Base-by-base conservation (phyloP, 805 yeast genomes). In the Geotrichum ghanense region DNA sequence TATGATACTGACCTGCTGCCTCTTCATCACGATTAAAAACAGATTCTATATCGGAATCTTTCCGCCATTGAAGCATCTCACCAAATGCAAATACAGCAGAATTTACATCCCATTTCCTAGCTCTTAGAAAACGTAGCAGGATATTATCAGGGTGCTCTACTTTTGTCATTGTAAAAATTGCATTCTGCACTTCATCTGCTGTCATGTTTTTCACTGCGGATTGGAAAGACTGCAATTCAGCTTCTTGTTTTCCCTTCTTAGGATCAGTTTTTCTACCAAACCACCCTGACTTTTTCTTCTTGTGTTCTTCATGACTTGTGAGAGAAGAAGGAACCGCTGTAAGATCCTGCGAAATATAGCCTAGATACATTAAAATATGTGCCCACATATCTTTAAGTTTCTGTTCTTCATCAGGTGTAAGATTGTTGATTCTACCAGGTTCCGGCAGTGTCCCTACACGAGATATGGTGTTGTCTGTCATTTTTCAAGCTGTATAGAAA, bases 121-220 rank as follows among this genome's bases (percentile, higher is more conserved):
- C 96, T 54, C 95, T 73, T 22, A 85, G 65, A 56, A 82, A 89
- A 56, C 95, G 74, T 57, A 89, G 70, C 26, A 86, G 44, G 53
- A 81, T 64, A 56, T 83, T 81, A 63, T 92, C 98, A 2, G 94
- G 83, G 42, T 81, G 72, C 61, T 90, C 97, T 39, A 78, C 74
- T 65, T 90, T 79, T 44, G 79, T 57, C 71, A 79, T 70, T 40
- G 67, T 60, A 81, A 83, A 76, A 58, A 79, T 71, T 9, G 10
- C 16, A 10, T 35, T 9, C 16, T 16, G 17, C 22, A 35, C 7
- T 20, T 35, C 22, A 19, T 69, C 70, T 0, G 81, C 75, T 22
- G 78, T 71, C 49, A 79, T 62, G 42, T 71, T 74, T 46, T 73
- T 67, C 45, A 81, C 59, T 1, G 78, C 65, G 9, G 31, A 9